Evolutionary conservation across 768 basidiomycete genomes (phyloP).

Genomic region (Agrocybe pediades): DNA sequence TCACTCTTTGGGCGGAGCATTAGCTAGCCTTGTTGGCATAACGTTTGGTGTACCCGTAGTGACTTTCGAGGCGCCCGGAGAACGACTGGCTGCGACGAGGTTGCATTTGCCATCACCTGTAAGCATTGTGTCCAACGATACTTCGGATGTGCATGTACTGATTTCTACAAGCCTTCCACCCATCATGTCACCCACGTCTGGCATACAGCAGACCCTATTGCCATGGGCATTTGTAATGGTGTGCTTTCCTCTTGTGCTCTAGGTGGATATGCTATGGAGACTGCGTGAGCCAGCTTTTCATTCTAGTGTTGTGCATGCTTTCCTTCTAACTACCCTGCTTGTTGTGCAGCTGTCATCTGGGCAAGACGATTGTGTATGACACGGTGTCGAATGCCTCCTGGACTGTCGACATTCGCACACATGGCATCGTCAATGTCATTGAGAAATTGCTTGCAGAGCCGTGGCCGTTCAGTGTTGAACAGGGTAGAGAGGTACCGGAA

Average conservation of each 20-base stretch:
- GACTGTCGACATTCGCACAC: slow-evolving; percentile 80
- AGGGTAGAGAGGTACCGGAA: slow-evolving; percentile 64
- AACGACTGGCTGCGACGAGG: slow-evolving; percentile 74
- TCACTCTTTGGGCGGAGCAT: slow-evolving; percentile 70
- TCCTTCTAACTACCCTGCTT: neutral
- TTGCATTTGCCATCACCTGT: slow-evolving; percentile 89
- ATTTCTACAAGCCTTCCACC: slow-evolving; percentile 56
- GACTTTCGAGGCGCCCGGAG: slow-evolving; percentile 88
- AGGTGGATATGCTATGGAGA: slow-evolving; percentile 89
- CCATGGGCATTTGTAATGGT: slow-evolving; percentile 88
- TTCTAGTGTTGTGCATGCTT: neutral
- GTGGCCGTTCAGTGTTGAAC: slow-evolving; percentile 68
- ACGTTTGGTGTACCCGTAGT: slow-evolving; percentile 91
- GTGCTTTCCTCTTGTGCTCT: slow-evolving; percentile 79
- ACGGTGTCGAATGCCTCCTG: slow-evolving; percentile 86
- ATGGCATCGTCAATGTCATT: slow-evolving; percentile 79
- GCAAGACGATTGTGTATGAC: slow-evolving; percentile 86
- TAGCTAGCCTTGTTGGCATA: slow-evolving; percentile 81
- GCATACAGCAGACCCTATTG: slow-evolving; percentile 93
- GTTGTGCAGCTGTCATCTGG: slow-evolving; percentile 73
- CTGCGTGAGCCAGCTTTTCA: slow-evolving; percentile 43
- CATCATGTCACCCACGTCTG: slow-evolving; percentile 89
- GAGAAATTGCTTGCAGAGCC: slow-evolving; percentile 69
- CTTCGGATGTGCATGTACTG: neutral
- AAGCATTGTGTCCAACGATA: slow-evolving; percentile 20